Evolutionary conservation across 2,329 filamentous ascomycete genomes (phyloP).

Genomic region (Hymenoscyphus fructigenus): DNA sequence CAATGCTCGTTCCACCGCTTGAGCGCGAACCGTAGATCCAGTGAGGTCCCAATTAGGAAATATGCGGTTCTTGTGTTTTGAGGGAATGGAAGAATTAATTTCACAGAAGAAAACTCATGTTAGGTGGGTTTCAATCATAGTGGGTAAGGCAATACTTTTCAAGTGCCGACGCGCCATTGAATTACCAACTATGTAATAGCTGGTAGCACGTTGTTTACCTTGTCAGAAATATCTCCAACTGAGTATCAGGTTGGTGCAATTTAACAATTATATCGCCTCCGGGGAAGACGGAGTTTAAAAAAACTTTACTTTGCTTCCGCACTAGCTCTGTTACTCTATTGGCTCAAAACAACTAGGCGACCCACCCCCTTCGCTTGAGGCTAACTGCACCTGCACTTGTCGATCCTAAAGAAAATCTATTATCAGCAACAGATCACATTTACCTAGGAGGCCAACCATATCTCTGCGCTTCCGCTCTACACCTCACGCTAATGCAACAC

Average conservation of each 20-base stretch:
- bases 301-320: background rate
- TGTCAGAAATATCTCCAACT: background rate
- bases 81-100: too few relatives aligned
- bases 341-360: background rate
- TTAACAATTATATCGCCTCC: too few relatives aligned
- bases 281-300: background rate
- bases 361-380: background rate
- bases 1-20: too few relatives aligned
- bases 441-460: background rate
- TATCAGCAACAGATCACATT: background rate
- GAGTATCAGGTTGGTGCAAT: background rate
- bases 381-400: background rate
- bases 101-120: too few relatives aligned
- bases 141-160: too few relatives aligned
- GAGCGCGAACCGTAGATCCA: too few relatives aligned
- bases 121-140: too few relatives aligned
- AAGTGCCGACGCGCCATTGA: too few relatives aligned
- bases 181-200: too few relatives aligned
- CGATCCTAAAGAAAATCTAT: conserved; percentile 2
- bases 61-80: too few relatives aligned
- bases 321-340: background rate
- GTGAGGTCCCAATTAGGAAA: too few relatives aligned
- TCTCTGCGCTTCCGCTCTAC: background rate
- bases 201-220: too few relatives aligned
- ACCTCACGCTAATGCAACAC: background rate